phyloP scores from a whole-genome alignment of 345 rosid genomes.

The Tarenaya hassleriana region DNA sequence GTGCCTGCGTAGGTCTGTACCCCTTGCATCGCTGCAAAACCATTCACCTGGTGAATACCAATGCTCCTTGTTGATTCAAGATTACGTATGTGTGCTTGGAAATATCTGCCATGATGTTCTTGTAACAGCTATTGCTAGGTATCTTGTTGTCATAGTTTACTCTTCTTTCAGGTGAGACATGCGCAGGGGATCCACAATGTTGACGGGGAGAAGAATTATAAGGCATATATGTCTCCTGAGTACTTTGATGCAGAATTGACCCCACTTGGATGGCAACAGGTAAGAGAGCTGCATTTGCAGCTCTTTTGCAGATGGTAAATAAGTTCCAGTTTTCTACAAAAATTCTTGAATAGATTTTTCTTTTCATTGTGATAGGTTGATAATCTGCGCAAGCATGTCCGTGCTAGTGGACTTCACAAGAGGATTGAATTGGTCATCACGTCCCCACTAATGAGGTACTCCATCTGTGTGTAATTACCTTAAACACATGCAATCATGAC shows the following conservation, averaged over 20 bases:
- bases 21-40: conserved; percentile 96
- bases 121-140: background rate
- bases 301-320: background rate
- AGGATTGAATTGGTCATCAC: conserved; percentile 72
- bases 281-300: conserved; percentile 10
- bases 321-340: background rate
- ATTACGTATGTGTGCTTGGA: conserved; percentile 39
- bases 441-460: conserved; percentile 79
- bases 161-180: conserved; percentile 83
- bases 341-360: background rate
- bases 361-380: conserved; percentile 53
- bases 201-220: conserved; percentile 85
- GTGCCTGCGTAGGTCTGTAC: conserved; percentile 59
- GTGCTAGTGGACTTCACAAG: conserved; percentile 57
- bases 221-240: conserved; percentile 74
- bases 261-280: conserved; percentile 93
- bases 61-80: conserved; percentile 33
- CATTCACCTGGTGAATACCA: conserved; percentile 69
- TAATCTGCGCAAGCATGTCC: conserved; percentile 85
- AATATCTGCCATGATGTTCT: conserved; percentile 14
- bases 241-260: conserved; percentile 91
- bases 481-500: background rate
- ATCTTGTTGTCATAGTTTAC: background rate
- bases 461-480: conserved; percentile 9
- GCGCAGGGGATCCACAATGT: conserved; percentile 98